Evolutionary conservation across 2,329 filamentous ascomycete genomes (phyloP).

Genomic region (Ceratocystis smalleyi): DNA sequence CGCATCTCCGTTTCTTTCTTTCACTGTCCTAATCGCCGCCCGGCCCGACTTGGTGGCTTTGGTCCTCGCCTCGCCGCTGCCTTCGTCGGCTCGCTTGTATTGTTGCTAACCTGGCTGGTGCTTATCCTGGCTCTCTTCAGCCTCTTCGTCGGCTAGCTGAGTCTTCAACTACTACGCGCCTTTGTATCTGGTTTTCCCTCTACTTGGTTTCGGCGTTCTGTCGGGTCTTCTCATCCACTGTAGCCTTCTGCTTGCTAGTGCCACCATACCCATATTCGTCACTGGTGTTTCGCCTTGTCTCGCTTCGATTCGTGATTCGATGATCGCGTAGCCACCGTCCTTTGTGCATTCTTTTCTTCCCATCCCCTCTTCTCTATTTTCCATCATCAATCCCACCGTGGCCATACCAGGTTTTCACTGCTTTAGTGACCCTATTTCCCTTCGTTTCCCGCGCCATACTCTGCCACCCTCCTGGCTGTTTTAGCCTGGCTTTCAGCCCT

Average conservation of each 20-base stretch:
- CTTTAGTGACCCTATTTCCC: background rate
- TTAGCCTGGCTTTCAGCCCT: slow-evolving; percentile 8
- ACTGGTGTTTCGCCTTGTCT: background rate
- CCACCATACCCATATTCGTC: background rate
- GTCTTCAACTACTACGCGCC: background rate
- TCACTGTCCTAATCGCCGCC: background rate
- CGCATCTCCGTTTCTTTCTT: background rate
- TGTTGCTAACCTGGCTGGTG: background rate
- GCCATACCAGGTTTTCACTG: background rate
- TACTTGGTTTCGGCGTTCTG: background rate
- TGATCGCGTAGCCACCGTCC: background rate
- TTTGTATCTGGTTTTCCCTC: background rate
- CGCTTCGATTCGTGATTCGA: background rate
- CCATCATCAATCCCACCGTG: no score
- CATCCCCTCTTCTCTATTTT: background rate
- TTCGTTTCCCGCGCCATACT: background rate
- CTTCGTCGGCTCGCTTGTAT: background rate
- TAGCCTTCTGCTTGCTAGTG: background rate
- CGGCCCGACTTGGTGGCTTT: background rate
- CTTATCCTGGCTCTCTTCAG: background rate
- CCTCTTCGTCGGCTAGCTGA: background rate
- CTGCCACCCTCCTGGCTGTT: background rate
- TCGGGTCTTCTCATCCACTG: background rate
- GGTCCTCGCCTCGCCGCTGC: background rate
- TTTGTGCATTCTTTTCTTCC: background rate